phyloP scores from a whole-genome alignment of 176 grass and related monocot genomes.

The Ananas comosus region DNA sequence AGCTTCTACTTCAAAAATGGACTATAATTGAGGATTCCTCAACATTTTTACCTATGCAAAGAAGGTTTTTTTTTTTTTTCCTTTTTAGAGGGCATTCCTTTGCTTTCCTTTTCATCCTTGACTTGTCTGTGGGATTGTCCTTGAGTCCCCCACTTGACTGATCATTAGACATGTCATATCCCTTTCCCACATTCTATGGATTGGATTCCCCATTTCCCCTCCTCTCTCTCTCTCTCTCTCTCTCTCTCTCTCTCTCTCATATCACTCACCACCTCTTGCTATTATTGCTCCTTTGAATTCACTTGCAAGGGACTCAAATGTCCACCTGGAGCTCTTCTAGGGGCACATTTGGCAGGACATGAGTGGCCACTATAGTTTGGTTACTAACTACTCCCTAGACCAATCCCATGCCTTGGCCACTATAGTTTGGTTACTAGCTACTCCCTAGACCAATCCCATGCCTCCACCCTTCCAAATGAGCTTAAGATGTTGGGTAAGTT shows the following conservation, averaged over 20 bases:
- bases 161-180: background rate
- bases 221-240: background rate
- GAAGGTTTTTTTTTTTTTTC: background rate
- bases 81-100: background rate
- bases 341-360: background rate
- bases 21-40: too few relatives aligned
- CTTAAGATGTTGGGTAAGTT: too few relatives aligned
- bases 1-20: too few relatives aligned
- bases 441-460: background rate
- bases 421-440: background rate
- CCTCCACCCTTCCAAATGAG: too few relatives aligned
- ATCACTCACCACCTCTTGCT: background rate
- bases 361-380: background rate
- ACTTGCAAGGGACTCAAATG: constrained; percentile 14
- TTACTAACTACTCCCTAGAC: constrained; percentile 2
- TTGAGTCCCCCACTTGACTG: background rate
- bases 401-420: background rate
- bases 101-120: constrained; percentile 1
- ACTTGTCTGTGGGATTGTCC: constrained; percentile 1
- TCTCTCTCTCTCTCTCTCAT: background rate
- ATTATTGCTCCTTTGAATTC: background rate
- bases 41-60: too few relatives aligned
- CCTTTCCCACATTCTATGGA: constrained; percentile 1
- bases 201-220: constrained; percentile 3
- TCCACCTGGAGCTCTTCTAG: background rate